Conservation (phyloP, 257 asterid genomes). For the Paraleonurus japonicus region DNA sequence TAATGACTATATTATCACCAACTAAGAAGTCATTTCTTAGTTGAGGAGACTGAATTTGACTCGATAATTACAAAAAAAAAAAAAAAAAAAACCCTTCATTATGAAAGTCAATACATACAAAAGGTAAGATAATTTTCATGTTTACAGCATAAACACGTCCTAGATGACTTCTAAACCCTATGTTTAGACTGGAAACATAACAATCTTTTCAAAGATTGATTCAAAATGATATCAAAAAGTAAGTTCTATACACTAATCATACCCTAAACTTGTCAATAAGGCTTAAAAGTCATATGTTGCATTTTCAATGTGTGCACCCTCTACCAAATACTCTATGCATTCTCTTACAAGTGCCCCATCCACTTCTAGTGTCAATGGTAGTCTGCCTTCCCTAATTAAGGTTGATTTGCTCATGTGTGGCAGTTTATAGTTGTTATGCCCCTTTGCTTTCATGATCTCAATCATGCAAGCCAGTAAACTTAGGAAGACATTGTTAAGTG, state of each 20-base stretch:
- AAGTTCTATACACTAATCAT: neutral
- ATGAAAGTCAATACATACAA: no score
- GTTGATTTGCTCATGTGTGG: neutral
- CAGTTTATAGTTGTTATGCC: neutral
- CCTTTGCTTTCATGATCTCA: neutral
- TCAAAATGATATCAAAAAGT: neutral
- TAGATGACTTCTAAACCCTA: neutral
- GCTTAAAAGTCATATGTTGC: neutral
- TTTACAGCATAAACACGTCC: neutral
- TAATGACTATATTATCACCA: no score
- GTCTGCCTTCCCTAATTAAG: neutral
- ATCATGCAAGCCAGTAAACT: neutral
- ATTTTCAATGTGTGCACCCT: neutral
- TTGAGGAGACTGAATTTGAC: neutral
- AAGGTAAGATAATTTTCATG: neutral
- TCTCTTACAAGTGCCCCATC: neutral
- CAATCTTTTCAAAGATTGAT: neutral
- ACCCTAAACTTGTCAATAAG: neutral
- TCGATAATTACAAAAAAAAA: no score
- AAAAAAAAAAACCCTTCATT: no score
- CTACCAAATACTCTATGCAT: neutral
- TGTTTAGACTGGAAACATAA: neutral
- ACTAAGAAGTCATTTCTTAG: no score
- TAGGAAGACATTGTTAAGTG: neutral
- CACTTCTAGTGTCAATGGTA: neutral